Conservation (phyloP, 73 alveolate species). For the Blepharisma stoltei region DNA sequence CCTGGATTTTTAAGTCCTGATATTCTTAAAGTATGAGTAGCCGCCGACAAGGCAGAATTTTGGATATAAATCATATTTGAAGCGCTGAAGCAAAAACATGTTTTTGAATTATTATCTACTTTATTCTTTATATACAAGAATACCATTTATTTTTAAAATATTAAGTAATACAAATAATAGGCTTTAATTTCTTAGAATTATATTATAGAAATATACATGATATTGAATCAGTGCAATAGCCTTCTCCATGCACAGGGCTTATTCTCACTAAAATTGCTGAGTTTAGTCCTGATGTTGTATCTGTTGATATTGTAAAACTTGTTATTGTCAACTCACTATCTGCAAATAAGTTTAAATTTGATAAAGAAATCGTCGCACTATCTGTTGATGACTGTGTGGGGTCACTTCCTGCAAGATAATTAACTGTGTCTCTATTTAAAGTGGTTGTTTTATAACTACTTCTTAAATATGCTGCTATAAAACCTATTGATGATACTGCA, state of each 20-base stretch:
- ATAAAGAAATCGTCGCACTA: not conserved
- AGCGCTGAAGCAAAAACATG: slow-evolving; percentile 18
- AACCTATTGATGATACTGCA: not conserved
- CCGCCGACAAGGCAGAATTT: not conserved
- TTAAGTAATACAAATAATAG: too few species aligned
- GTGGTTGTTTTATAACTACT: slow-evolving; percentile 1
- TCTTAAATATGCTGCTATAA: slow-evolving; percentile 24
- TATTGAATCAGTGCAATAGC: not conserved
- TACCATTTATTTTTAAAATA: too few species aligned
- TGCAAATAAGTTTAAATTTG: not conserved
- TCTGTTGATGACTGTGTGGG: slow-evolving; percentile 26
- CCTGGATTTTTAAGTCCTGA: slow-evolving; percentile 11
- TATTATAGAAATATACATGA: too few species aligned
- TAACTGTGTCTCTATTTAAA: slow-evolving; percentile 15
- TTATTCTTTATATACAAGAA: too few species aligned
- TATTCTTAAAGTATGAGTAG: not conserved
- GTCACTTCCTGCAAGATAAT: not conserved
- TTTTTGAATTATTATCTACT: not conserved
- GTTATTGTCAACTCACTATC: slow-evolving; percentile 2
- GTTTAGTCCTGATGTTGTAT: slow-evolving; percentile 26
- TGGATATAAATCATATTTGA: slow-evolving; percentile 8
- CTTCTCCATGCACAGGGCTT: slow-evolving; percentile 22
- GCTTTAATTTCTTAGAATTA: too few species aligned
- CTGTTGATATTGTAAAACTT: not conserved
- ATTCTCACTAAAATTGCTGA: not conserved